Base-by-base conservation (phyloP, 1,284 basidiomycete genomes). In the Cerioporus squamosus region DNA sequence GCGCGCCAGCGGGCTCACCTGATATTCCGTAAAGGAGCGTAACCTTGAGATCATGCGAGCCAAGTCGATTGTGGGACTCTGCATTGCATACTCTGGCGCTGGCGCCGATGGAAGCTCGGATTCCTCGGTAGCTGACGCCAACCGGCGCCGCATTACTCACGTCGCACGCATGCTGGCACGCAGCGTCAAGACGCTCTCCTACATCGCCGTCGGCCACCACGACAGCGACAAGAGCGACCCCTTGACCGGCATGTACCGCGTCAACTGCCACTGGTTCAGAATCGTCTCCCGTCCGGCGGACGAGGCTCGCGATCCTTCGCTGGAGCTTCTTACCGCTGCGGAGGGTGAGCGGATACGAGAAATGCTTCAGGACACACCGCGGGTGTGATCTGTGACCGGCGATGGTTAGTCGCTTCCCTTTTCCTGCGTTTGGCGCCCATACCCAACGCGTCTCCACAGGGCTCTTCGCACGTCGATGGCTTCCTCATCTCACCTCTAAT, bases 41-140 rank as follows among this genome's bases (percentile, higher is more conserved):
- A 51, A 64, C 55, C 50, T 66, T 29, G 52, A 59, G 39, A 58
- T 63, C 55, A 56, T 67, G 39, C 57, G 57, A 36, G 59, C 57
- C 42, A 57, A 60, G 5, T 49, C 59, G 29, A 57, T 66, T 39
- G 44, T 57, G 42, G 64, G 64, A 29, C 55, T 67, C 31, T 59
- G 55, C 42, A 55, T 67, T 38, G 56, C 43, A 7, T 64, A 60
- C 45, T 40, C 52, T 9, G 59, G 62, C 53, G 38, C 31, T 29
- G 57, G 43, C 29, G 44, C 51, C 57, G 26, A 31, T 38, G 45
- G 40, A 43, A 22, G 39, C 49, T 42, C 23, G 48, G 14, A 23
- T 14, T 38, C 52, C 52, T 40, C 55, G 50, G 39, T 24, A 17
- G 14, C 49, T 24, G 55, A 55, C 23, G 51, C 39, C 29, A 49